Conservation (phyloP, 75 land plant species). For the Gnetum montanum region DNA sequence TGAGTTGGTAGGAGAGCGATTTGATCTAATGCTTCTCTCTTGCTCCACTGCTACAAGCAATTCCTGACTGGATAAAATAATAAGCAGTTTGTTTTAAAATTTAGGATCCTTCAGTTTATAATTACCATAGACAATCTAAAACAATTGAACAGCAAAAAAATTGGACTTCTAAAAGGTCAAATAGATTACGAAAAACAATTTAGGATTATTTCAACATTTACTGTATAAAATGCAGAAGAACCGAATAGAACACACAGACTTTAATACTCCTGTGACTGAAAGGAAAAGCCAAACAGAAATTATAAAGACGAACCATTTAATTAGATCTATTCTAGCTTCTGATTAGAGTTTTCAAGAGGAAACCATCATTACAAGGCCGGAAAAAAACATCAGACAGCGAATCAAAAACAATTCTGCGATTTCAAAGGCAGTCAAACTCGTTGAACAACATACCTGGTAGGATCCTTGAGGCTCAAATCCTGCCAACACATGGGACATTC, state of each 20-base stretch:
- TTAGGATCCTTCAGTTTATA: no score
- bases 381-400: background rate
- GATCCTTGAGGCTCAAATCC: constrained; percentile 78
- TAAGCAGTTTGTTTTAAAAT: background rate
- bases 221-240: background rate
- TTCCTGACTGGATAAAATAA: constrained; percentile 64
- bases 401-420: background rate
- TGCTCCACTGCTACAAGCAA: constrained; percentile 81
- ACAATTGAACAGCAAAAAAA: no score
- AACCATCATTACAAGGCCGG: background rate
- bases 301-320: background rate
- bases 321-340: background rate
- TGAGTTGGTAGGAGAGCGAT: constrained; percentile 45
- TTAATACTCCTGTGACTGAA: background rate
- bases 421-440: background rate
- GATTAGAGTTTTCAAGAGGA: background rate
- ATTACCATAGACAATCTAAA: no score
- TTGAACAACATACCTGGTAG: constrained; percentile 46
- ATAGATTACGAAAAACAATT: background rate
- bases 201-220: background rate
- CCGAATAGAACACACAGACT: background rate
- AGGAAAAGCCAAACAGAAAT: no score
- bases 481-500: constrained; percentile 99
- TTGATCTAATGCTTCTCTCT: constrained; percentile 56
- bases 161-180: background rate